phyloP scores from a whole-genome alignment of 805 yeast species.

The Ogataea trehalophila region DNA sequence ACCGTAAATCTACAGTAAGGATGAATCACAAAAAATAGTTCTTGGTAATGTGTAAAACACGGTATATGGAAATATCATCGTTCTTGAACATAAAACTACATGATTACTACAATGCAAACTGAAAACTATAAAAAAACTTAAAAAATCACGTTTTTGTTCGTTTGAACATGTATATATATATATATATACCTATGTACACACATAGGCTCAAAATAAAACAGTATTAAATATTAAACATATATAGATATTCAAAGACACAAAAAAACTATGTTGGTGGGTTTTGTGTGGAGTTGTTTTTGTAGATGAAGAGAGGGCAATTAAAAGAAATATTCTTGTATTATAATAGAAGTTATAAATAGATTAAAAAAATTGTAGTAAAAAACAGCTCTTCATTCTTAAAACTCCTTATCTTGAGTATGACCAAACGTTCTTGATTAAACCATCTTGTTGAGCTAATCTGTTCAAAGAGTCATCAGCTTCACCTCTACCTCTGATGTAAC shows the following conservation, averaged over 20 bases:
- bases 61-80: too few relatives aligned
- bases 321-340: neutral
- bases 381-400: neutral
- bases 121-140: too few relatives aligned
- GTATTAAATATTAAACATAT: neutral
- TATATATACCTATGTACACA: too few relatives aligned
- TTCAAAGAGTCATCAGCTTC: conserved; percentile 98
- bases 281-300: too few relatives aligned
- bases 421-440: conserved; percentile 95
- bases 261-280: neutral
- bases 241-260: neutral
- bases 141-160: neutral
- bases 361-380: too few relatives aligned
- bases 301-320: neutral
- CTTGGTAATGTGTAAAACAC: too few relatives aligned
- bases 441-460: conserved; percentile 99
- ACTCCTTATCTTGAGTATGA: conserved; percentile 78
- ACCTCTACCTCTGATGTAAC: conserved; percentile 98
- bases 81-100: too few relatives aligned
- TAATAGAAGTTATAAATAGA: too few relatives aligned
- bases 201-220: neutral
- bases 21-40: too few relatives aligned
- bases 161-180: neutral
- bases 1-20: too few relatives aligned
- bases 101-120: too few relatives aligned